These are phyloP conservation scores for Diaporthe eres DNA, from an alignment of 2,329 filamentous ascomycete species.

Conservation along the genomic window DNA sequence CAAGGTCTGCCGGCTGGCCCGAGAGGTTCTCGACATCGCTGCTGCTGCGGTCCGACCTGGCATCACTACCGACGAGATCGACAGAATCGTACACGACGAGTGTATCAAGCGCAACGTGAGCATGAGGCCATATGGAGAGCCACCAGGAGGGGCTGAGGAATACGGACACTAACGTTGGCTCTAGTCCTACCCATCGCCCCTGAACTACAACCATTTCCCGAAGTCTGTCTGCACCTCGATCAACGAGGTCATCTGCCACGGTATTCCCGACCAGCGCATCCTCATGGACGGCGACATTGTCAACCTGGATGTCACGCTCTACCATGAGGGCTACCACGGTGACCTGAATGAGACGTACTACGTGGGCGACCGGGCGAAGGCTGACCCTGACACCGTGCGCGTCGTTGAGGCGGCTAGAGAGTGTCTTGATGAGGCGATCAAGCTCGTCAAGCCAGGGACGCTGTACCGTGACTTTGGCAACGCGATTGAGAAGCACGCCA, in stretches of 20 bases:
- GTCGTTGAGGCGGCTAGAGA: conserved; percentile 93
- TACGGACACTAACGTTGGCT: background rate
- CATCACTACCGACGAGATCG: conserved; percentile 82
- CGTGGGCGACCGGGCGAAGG: conserved; percentile 87
- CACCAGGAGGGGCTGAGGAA: conserved; percentile 65
- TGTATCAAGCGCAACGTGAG: conserved; percentile 81
- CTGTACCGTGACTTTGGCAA: conserved; percentile 95
- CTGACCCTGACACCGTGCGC: conserved; percentile 87
- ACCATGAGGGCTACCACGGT: conserved; percentile 94
- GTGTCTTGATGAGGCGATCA: conserved; percentile 91
- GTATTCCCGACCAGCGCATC: conserved; percentile 91
- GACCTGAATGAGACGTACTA: conserved; percentile 99
- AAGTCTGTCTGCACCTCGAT: conserved; percentile 97
- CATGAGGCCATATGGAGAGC: background rate
- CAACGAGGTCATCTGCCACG: conserved; percentile 99
- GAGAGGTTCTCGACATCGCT: conserved; percentile 82
- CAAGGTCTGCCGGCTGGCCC: conserved; percentile 78
- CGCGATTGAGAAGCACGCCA: conserved; percentile 95
- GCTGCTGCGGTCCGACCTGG: conserved; percentile 78
- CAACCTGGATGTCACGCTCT: conserved; percentile 96
- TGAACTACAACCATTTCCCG: conserved; percentile 97
- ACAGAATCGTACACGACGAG: conserved; percentile 82
- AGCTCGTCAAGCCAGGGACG: conserved; percentile 92
- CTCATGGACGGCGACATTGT: conserved; percentile 94
- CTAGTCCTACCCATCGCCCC: conserved; percentile 92